These are phyloP conservation scores for Xylaria nigripes DNA, from an alignment of 495 filamentous ascomycete genomes.

Conservation along the genomic window DNA sequence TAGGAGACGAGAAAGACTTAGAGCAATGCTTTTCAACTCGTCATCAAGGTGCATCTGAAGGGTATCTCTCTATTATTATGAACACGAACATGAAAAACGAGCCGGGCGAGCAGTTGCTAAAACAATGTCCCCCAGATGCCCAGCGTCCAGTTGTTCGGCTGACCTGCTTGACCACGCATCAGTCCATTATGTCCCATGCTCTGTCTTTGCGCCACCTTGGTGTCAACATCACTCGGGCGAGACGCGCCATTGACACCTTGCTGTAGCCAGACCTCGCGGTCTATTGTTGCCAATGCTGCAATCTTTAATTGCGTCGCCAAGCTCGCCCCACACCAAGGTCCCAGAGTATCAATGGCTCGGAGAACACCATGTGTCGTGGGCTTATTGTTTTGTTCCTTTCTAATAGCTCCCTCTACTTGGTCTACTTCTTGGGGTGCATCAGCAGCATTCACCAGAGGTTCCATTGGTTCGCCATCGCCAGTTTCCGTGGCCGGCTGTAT, in stretches of 20 bases:
- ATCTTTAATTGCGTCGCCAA: conserved; percentile 70
- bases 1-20: not conserved
- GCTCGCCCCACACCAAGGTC: conserved; percentile 84
- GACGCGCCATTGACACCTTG: conserved; percentile 67
- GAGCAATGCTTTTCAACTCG: not conserved
- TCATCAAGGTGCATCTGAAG: conserved; percentile 4
- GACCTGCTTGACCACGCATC: conserved; percentile 40
- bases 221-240: conserved; percentile 51
- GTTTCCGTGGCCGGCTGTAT: conserved; percentile 6
- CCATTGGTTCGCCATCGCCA: conserved; percentile 15
- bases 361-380: conserved; percentile 48
- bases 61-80: conserved; percentile 20
- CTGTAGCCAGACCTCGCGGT: conserved; percentile 73
- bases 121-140: conserved; percentile 59
- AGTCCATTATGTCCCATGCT: conserved; percentile 53
- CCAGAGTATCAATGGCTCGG: conserved; percentile 72
- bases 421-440: conserved; percentile 46
- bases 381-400: conserved; percentile 42
- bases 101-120: not conserved
- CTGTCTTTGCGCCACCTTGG: conserved; percentile 47
- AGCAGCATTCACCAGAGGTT: conserved; percentile 27
- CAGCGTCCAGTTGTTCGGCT: conserved; percentile 68
- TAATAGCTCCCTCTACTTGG: conserved; percentile 56
- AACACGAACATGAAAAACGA: conserved; percentile 9
- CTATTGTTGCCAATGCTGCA: conserved; percentile 71